Percentiles rank a stretch among this genome's conserved stretches.
Conservation (phyloP, 2,329 filamentous ascomycete genomes). For the Decorospora gaudefroyi region DNA sequence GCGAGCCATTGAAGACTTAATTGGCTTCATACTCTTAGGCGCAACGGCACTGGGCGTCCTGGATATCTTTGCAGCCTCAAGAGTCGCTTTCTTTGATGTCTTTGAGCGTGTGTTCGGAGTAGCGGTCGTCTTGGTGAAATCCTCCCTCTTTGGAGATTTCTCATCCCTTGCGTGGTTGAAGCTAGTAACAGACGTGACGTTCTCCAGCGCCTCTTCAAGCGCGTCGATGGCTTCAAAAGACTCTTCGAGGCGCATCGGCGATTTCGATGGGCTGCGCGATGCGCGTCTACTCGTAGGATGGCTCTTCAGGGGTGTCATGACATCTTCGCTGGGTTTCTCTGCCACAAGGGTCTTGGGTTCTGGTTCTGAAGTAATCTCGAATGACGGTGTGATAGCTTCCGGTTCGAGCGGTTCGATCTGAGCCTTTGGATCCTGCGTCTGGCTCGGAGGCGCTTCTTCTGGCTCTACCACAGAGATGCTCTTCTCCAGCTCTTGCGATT, state of each 20-base stretch:
- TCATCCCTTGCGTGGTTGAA: conserved; percentile 41
- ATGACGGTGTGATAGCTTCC: conserved; percentile 18
- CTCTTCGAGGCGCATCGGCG: conserved; percentile 50
- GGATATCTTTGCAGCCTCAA: conserved; percentile 28
- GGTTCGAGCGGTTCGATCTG: conserved; percentile 1
- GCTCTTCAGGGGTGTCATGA: conserved; percentile 28
- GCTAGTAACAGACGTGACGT: conserved; percentile 49
- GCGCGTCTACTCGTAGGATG: conserved; percentile 27
- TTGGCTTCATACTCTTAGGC: conserved; percentile 39
- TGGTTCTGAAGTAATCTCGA: conserved; percentile 29
- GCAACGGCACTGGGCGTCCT: conserved; percentile 31
- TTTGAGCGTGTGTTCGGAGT: conserved; percentile 12
- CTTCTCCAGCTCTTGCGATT: no score
- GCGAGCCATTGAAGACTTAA: conserved; percentile 30
- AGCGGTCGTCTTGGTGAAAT: conserved; percentile 11
- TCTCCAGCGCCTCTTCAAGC: conserved; percentile 58
- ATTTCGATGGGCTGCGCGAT: conserved; percentile 34
- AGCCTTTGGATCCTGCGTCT: conserved; percentile 1
- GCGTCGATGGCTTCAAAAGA: conserved; percentile 58
- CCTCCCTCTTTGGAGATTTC: conserved; percentile 34
- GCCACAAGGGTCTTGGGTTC: conserved; percentile 38
- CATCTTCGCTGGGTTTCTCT: conserved; percentile 34
- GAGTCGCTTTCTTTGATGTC: conserved; percentile 15
- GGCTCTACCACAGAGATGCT: neutral
- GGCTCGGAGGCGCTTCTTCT: conserved; percentile 3